Percentiles rank a stretch among this genome's conserved stretches.
Evolutionary conservation across 1,284 basidiomycete species (phyloP).

Genomic region (Papiliotrema laurentii): DNA sequence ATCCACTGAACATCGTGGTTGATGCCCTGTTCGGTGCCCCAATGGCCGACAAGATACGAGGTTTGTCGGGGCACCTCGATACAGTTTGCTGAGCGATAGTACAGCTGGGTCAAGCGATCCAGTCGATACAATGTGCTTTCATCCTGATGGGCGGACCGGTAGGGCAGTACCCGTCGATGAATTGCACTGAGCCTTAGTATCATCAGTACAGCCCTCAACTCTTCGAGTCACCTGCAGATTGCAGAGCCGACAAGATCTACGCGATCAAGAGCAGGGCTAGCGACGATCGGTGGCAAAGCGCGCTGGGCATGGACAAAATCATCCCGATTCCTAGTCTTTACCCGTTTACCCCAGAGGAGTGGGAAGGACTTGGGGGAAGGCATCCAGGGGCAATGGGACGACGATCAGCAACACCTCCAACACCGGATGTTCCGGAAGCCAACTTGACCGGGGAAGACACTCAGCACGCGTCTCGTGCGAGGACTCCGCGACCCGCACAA

Average conservation of each 20-base stretch:
- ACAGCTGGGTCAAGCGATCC: neutral
- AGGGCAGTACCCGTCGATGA: too few species aligned
- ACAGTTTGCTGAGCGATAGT: neutral
- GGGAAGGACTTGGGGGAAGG: neutral
- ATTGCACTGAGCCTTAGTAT: too few species aligned
- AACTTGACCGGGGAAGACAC: too few species aligned
- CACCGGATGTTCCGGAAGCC: too few species aligned
- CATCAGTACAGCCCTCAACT: too few species aligned
- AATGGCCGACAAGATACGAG: neutral
- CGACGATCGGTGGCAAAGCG: neutral
- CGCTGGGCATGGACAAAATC: neutral
- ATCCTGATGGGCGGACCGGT: too few species aligned
- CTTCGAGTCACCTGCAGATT: too few species aligned
- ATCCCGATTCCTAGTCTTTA: neutral
- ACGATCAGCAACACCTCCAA: neutral
- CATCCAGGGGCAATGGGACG: neutral
- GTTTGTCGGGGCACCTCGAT: neutral
- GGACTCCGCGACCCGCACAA: too few species aligned
- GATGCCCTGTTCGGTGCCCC: slow-evolving; percentile 52
- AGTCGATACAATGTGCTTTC: neutral
- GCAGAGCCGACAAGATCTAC: neutral
- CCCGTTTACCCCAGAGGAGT: neutral
- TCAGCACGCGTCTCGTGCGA: too few species aligned
- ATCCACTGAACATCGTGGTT: slow-evolving; percentile 65
- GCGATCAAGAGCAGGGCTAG: neutral